Base-by-base conservation (phyloP, 805 yeast species). In the Yamadazyma takamatsuzukensis region DNA sequence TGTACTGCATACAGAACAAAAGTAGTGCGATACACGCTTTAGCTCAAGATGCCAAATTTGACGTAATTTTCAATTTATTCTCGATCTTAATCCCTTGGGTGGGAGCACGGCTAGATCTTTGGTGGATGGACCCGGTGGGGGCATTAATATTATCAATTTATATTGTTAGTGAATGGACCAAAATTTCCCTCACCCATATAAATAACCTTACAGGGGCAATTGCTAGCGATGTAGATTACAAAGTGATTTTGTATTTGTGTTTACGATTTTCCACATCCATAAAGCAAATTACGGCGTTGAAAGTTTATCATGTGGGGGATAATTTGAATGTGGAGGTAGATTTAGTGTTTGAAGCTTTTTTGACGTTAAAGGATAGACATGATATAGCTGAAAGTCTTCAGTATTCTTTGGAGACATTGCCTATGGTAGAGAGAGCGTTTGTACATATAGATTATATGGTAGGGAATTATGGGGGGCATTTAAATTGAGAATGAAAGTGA, bases 331-430 rank as follows among this genome's bases (percentile, higher is more conserved):
- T 82, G 25, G 94, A 84, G 51, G 83, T 83, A 15, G 94, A 83
- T 47, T 56, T 84, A 25, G 76, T 83, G 4, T 68, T 76, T 33
- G 59, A 56, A 11, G 43, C 49, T 6, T 51, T 66, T 7, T 56
- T 79, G 42, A 52, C 66, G 3, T 59, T 83, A 48, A 71, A 78
- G 37, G 94, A 84, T 46, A 67, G 79, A 33, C 94, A 84, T 53
- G 94, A 84, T 51, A 65, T 84, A 21, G 94, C 86, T 3, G 94
- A 83, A 54, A 80, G 89, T 0, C 59, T 84, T 27, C 94, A 84
- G 55, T 84, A 83, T 48, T 83, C 93, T 1, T 66, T 84, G 16
- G 94, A 84, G 43, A 76, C 88, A 0, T 59, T 84, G 38, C 88
- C 90, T 0, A 73, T 67, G 53, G 88, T 84, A 2, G 90, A 84